Conservation (phyloP, 2,329 filamentous ascomycete species). For the Nakataea oryzae region DNA sequence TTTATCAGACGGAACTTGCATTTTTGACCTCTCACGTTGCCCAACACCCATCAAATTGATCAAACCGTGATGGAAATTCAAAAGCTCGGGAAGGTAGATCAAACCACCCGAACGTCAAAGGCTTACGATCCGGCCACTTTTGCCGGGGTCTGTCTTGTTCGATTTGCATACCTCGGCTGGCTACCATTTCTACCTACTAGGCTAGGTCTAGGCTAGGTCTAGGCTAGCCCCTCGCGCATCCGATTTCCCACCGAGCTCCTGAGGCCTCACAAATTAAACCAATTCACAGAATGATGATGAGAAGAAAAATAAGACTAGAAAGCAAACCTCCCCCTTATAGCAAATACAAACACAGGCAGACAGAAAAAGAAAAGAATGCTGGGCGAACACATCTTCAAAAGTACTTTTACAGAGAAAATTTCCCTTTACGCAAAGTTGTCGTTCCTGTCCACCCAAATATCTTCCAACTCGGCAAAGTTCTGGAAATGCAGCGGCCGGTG, state of each 20-base stretch:
- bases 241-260: neutral
- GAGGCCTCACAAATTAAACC: neutral
- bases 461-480: constrained; percentile 93
- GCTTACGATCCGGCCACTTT: neutral
- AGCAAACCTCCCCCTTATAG: neutral
- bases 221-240: neutral
- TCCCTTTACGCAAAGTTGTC: constrained; percentile 83
- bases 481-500: constrained; percentile 94
- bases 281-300: neutral
- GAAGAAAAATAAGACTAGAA: neutral
- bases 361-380: neutral
- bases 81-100: constrained; percentile 1
- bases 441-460: constrained; percentile 86
- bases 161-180: neutral
- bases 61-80: neutral
- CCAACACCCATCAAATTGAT: neutral
- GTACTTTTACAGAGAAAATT: neutral
- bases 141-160: neutral
- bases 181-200: neutral
- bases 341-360: neutral
- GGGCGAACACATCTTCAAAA: neutral
- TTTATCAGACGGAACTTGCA: neutral
- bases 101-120: neutral
- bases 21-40: neutral
- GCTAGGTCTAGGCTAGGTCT: too few relatives aligned